These are phyloP conservation scores for Fusarium pseudoanthophilum DNA, from an alignment of 2,329 filamentous ascomycete species.

Conservation along the genomic window DNA sequence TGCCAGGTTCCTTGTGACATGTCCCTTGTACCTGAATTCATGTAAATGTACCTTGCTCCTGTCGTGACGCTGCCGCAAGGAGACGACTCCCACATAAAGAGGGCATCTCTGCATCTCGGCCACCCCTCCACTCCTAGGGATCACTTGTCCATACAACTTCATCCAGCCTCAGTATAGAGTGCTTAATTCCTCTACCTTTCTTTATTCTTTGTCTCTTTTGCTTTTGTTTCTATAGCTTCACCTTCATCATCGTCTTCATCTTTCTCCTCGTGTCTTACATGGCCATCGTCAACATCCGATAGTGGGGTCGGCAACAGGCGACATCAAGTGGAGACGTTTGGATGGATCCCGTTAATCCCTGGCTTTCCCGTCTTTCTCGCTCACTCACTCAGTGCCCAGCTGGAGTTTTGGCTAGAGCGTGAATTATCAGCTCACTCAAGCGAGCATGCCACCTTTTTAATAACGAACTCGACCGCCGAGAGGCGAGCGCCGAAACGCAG, in stretches of 20 bases:
- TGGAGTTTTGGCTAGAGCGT: conserved; percentile 18
- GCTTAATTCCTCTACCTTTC: neutral
- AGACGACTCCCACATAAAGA: conserved; percentile 42
- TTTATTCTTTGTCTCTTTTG: neutral
- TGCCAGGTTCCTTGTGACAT: conserved; percentile 38
- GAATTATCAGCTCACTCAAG: conserved; percentile 34
- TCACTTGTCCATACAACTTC: conserved; percentile 7
- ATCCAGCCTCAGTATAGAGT: neutral
- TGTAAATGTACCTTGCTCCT: conserved; percentile 31
- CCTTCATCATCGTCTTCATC: conserved; percentile 2
- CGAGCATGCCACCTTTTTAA: conserved; percentile 43
- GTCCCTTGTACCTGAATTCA: conserved; percentile 27
- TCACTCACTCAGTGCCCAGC: neutral
- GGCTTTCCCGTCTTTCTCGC: neutral
- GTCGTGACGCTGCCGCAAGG: conserved; percentile 27
- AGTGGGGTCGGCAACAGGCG: conserved; percentile 47
- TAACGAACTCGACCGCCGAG: conserved; percentile 37
- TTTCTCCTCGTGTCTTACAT: conserved; percentile 33
- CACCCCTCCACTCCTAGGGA: conserved; percentile 15
- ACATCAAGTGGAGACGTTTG: conserved; percentile 40
- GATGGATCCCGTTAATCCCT: conserved; percentile 40
- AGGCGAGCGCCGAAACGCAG: conserved; percentile 27
- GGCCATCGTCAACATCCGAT: conserved; percentile 43
- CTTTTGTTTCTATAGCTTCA: conserved; percentile 25
- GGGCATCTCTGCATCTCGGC: conserved; percentile 30